Conservation (phyloP, 306 rosid genomes). For the Clitoria ternatea region DNA sequence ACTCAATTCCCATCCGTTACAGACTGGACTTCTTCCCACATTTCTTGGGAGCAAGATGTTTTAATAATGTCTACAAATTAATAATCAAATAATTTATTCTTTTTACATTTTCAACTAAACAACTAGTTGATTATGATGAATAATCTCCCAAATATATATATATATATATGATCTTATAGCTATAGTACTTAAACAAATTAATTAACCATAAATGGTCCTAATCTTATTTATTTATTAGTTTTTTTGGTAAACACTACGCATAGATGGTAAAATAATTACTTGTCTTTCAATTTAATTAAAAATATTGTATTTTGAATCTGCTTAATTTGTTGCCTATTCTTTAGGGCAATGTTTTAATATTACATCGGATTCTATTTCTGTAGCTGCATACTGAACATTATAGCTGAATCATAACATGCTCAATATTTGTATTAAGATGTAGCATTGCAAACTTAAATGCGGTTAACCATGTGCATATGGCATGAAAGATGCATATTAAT, state of each 20-base stretch:
- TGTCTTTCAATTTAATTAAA: no score
- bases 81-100: no score
- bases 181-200: no score
- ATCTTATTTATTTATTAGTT: no score
- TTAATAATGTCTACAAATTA: no score
- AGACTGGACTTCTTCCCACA: no score
- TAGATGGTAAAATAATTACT: no score
- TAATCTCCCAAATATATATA: not conserved
- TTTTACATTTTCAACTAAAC: not conserved
- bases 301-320: not conserved
- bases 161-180: not conserved
- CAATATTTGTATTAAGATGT: not conserved
- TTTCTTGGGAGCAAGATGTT: no score
- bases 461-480: conserved; percentile 23
- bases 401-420: not conserved
- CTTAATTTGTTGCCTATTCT: not conserved
- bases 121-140: not conserved
- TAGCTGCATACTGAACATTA: not conserved
- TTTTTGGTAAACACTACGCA: not conserved
- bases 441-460: not conserved
- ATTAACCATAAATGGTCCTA: not conserved
- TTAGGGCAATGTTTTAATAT: not conserved
- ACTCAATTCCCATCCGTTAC: no score
- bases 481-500: not conserved
- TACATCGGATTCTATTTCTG: conserved; percentile 13